These are phyloP conservation scores for Metschnikowia sp. DNA, from an alignment of 805 yeast genomes.

Conservation along the genomic window DNA sequence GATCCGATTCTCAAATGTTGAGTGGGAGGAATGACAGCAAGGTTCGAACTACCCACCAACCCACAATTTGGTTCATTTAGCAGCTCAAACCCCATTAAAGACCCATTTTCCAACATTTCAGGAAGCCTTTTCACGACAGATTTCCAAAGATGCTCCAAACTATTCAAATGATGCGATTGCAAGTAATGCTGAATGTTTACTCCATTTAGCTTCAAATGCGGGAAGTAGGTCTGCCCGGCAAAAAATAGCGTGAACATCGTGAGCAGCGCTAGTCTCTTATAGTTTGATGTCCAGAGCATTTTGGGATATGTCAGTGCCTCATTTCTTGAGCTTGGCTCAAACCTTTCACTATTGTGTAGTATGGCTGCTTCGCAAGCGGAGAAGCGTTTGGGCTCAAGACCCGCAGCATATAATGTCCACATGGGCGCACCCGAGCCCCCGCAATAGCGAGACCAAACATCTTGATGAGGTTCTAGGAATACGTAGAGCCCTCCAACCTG, in stretches of 20 bases:
- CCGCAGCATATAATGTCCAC: conserved; percentile 91
- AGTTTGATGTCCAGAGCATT: conserved; percentile 93
- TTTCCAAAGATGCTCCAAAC: conserved; percentile 43
- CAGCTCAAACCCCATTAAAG: conserved; percentile 76
- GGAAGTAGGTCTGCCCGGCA: conserved; percentile 74
- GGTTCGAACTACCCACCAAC: conserved; percentile 57
- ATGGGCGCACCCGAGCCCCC: conserved; percentile 95
- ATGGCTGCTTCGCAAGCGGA: conserved; percentile 73
- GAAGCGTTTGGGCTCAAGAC: conserved; percentile 76
- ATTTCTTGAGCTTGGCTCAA: conserved; percentile 30
- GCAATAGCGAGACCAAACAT: conserved; percentile 83
- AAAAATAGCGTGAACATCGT: conserved; percentile 86
- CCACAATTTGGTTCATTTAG: conserved; percentile 86
- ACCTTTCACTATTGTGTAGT: conserved; percentile 54
- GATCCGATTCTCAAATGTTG: conserved; percentile 75
- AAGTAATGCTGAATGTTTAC: conserved; percentile 74
- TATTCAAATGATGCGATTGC: conserved; percentile 57
- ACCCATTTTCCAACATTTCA: conserved; percentile 38
- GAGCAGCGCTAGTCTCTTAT: conserved; percentile 66
- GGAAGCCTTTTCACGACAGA: conserved; percentile 25
- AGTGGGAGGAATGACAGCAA: conserved; percentile 51
- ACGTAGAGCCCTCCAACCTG: conserved; percentile 72
- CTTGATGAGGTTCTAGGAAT: conserved; percentile 88
- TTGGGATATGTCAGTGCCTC: conserved; percentile 56
- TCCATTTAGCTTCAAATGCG: conserved; percentile 68